Conservation (phyloP, 805 yeast species). For the Starmerella sirachaensis region DNA sequence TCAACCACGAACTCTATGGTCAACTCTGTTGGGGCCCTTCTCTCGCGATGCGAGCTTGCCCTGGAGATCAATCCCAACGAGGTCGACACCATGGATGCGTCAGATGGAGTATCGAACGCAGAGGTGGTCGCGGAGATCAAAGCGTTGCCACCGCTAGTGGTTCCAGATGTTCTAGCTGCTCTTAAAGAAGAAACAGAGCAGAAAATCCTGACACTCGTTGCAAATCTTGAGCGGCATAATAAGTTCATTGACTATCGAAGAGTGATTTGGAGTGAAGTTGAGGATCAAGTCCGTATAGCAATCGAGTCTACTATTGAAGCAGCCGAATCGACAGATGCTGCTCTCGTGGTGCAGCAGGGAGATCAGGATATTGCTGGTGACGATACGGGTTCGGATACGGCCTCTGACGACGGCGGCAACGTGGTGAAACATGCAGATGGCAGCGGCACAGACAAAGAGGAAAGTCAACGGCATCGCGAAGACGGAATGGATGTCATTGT, state of each 20-base stretch:
- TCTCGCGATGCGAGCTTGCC: conserved; percentile 17
- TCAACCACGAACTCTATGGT: neutral
- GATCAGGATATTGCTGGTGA: conserved; percentile 2
- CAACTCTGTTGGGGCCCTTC: conserved; percentile 4
- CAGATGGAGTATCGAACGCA: conserved; percentile 9
- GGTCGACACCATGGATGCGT: neutral
- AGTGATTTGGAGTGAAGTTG: conserved; percentile 20
- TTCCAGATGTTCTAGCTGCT: conserved; percentile 5
- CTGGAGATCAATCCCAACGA: conserved; percentile 21
- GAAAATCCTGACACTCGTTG: conserved; percentile 7
- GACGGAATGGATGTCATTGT: neutral
- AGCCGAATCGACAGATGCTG: conserved; percentile 17
- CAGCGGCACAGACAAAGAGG: neutral
- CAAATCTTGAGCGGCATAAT: conserved; percentile 14
- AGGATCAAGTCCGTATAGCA: conserved; percentile 17
- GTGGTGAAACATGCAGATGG: neutral
- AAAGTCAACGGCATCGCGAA: neutral
- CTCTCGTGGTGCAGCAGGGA: conserved; percentile 11
- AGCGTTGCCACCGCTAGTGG: conserved; percentile 2
- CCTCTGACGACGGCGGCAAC: neutral
- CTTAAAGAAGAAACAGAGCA: conserved; percentile 3
- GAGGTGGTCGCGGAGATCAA: conserved; percentile 5
- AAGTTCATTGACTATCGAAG: conserved; percentile 13
- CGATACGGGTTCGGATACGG: neutral
- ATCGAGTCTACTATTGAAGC: conserved; percentile 20